Evolutionary conservation across 169 alveolate species (phyloP).

Genomic region (Cryptosporidium parvum): DNA sequence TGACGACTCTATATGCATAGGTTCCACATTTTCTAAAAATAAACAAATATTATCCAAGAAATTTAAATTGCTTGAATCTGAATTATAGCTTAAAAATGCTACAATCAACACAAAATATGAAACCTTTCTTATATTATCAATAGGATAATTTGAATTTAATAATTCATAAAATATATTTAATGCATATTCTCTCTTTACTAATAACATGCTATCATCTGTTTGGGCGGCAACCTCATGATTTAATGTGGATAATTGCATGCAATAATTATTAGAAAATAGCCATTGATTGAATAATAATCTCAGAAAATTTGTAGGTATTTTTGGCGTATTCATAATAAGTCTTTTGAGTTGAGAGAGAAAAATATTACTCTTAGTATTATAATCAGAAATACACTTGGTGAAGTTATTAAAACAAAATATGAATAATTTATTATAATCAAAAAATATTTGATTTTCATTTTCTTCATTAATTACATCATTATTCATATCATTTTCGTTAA

Average conservation of each 20-base stretch:
- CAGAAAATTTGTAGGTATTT: conserved; percentile 27
- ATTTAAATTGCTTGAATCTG: neutral
- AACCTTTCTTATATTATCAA: conserved; percentile 1
- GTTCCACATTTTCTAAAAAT: neutral
- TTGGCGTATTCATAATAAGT: conserved; percentile 29
- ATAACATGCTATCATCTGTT: neutral
- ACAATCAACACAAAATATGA: conserved; percentile 31
- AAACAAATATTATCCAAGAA: conserved; percentile 43
- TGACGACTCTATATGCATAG: neutral
- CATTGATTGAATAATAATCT: conserved; percentile 39
- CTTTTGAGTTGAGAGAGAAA: conserved; percentile 39
- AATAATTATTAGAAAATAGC: conserved; percentile 15
- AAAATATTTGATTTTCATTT: conserved; percentile 1
- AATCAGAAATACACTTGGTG: conserved; percentile 22
- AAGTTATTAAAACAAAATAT: conserved; percentile 32
- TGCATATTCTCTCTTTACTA: conserved; percentile 53
- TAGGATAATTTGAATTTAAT: conserved; percentile 36
- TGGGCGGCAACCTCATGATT: neutral
- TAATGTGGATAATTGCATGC: conserved; percentile 19
- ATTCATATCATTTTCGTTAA: neutral
- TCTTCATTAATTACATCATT: conserved; percentile 8
- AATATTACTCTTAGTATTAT: conserved; percentile 13
- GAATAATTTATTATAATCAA: conserved; percentile 29
- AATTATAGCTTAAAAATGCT: conserved; percentile 12
- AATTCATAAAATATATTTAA: conserved; percentile 23